Evolutionary conservation across 768 basidiomycete genomes (phyloP).

Genomic region (Kwoniella bestiolae): DNA sequence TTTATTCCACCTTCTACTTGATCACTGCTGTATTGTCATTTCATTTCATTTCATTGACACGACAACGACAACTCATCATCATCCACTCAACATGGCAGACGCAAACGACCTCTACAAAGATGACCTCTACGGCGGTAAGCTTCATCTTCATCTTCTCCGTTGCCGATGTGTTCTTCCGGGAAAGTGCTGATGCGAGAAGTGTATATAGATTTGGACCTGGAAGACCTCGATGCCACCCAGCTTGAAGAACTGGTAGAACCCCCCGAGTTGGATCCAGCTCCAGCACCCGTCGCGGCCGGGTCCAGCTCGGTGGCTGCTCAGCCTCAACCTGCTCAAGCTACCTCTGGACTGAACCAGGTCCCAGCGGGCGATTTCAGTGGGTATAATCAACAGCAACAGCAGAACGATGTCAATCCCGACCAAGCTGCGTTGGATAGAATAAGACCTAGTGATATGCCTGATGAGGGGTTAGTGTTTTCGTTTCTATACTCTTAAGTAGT

Average conservation of each 20-base stretch:
- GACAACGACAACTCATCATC: background rate
- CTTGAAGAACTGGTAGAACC: constrained; percentile 60
- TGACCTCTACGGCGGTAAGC: constrained; percentile 83
- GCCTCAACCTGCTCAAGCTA: background rate
- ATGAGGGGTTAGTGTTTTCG: constrained; percentile 90
- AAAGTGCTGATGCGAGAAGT: background rate
- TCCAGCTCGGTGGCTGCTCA: constrained; percentile 6
- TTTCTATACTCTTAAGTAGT: constrained; percentile 46
- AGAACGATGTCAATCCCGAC: background rate
- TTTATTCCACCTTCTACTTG: background rate
- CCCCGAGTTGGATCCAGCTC: constrained; percentile 71
- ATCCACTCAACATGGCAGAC: constrained; percentile 31
- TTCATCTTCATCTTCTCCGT: background rate
- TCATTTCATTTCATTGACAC: background rate
- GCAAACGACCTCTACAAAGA: constrained; percentile 63
- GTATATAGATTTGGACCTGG: constrained; percentile 41
- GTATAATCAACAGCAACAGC: constrained; percentile 12
- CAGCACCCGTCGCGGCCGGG: constrained; percentile 64
- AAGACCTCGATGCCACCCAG: constrained; percentile 48
- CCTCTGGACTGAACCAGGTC: background rate
- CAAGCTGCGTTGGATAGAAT: constrained; percentile 36
- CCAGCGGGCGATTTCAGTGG: constrained; percentile 4
- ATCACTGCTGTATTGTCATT: background rate
- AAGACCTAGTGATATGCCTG: constrained; percentile 81
- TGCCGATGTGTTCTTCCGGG: background rate